Evolutionary conservation across 192 early-diverging fungal species (phyloP).

Genomic region (Coemansia sp.): DNA sequence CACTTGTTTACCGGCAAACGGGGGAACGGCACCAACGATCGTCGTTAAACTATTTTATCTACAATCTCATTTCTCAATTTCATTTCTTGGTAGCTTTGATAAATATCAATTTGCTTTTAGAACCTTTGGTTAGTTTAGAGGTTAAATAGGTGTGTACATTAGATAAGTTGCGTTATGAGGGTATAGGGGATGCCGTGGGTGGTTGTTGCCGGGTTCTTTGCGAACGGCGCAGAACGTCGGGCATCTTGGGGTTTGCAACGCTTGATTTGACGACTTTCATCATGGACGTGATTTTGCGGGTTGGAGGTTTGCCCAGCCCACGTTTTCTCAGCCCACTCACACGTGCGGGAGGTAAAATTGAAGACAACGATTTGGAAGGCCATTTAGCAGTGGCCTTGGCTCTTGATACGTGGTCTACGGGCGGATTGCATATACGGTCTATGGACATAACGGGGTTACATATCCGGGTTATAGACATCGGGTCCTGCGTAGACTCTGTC

Average conservation of each 20-base stretch:
- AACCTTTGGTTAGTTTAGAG: background rate
- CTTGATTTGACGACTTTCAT: constrained; percentile 41
- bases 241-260: background rate
- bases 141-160: background rate
- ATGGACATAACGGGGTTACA: too few relatives aligned
- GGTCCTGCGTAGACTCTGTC: too few relatives aligned
- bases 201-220: background rate
- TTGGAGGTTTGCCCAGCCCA: background rate
- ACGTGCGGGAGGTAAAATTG: background rate
- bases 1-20: constrained; percentile 96
- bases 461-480: too few relatives aligned
- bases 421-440: too few relatives aligned
- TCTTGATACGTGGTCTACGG: too few relatives aligned
- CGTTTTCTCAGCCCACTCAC: background rate
- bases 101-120: too few relatives aligned
- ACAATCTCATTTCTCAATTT: too few relatives aligned
- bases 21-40: constrained; percentile 74
- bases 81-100: too few relatives aligned
- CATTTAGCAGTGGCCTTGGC: too few relatives aligned
- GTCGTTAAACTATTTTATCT: constrained; percentile 56
- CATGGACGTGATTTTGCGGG: constrained; percentile 41
- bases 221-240: constrained; percentile 3
- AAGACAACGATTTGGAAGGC: constrained; percentile 3
- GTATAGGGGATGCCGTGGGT: background rate
- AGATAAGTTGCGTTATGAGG: background rate